Conservation (phyloP, 148 eudicot species). For the Vaccinium vitisidaea region DNA sequence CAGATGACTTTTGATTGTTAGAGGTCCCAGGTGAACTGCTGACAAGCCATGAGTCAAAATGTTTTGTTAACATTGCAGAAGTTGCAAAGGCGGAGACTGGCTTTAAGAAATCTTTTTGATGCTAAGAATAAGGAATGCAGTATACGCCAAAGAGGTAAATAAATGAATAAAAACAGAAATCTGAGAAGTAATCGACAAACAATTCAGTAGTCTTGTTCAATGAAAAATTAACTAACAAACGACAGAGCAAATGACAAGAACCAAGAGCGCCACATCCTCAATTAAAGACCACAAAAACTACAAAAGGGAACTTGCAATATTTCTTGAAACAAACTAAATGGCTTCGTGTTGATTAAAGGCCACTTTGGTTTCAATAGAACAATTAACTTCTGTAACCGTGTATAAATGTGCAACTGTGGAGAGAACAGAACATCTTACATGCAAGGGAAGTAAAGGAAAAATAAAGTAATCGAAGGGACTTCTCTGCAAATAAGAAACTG, state of each 20-base stretch:
- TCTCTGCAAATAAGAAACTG: not conserved
- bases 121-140: not conserved
- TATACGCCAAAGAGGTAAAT: not conserved
- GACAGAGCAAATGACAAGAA: not conserved
- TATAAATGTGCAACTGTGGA: not conserved
- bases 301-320: not conserved
- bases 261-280: not conserved
- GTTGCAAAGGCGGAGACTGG: not conserved
- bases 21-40: slow-evolving; percentile 43
- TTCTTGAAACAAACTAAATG: not conserved
- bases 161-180: not conserved
- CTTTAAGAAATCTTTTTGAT: not conserved
- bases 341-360: not conserved
- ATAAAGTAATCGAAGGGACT: not conserved
- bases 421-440: not conserved
- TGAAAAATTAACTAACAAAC: not conserved
- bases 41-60: slow-evolving; percentile 10
- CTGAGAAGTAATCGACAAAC: not conserved
- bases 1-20: slow-evolving; percentile 41
- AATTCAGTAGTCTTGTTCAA: not conserved
- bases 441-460: not conserved
- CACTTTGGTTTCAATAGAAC: not conserved
- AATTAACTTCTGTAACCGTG: not conserved
- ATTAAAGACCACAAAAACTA: not conserved
- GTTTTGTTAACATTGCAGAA: not conserved